Percentiles rank a stretch among this genome's conserved stretches.
These are phyloP conservation scores for Chloris gayana DNA, from an alignment of 176 grass and related monocot species.

Conservation along the genomic window DNA sequence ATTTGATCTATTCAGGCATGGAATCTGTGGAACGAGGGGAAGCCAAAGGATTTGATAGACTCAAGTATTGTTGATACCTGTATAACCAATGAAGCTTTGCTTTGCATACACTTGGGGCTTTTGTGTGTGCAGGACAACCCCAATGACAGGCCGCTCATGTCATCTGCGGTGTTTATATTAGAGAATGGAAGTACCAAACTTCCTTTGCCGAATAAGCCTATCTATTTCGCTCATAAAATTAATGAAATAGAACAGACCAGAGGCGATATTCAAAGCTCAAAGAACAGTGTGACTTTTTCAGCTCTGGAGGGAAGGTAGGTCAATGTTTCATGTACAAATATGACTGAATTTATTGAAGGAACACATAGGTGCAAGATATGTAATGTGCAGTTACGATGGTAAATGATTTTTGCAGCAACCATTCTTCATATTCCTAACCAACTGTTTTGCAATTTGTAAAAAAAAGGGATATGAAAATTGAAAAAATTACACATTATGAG, in stretches of 20 bases:
- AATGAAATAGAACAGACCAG: background rate
- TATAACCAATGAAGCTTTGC: conserved; percentile 10
- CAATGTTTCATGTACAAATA: background rate
- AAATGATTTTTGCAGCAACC: background rate
- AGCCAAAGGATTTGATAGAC: conserved; percentile 33
- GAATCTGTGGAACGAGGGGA: conserved; percentile 51
- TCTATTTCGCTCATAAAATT: background rate
- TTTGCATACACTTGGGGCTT: conserved; percentile 46
- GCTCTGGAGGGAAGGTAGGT: background rate
- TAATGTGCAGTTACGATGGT: background rate
- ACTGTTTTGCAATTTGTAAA: background rate
- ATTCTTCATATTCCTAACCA: background rate
- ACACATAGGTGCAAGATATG: background rate
- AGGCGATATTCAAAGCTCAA: background rate
- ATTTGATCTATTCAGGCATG: conserved; percentile 31
- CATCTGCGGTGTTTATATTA: conserved; percentile 27
- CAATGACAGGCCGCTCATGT: conserved; percentile 44
- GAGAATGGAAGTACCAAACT: conserved; percentile 34
- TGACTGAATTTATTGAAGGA: background rate
- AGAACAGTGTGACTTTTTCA: conserved; percentile 11
- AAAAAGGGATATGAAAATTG: background rate
- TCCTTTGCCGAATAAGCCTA: background rate
- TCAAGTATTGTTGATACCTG: conserved; percentile 28
- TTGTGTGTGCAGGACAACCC: conserved; percentile 48
- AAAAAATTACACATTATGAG: background rate